Conservation (phyloP, 805 yeast species). For the Candida namnaoensis region DNA sequence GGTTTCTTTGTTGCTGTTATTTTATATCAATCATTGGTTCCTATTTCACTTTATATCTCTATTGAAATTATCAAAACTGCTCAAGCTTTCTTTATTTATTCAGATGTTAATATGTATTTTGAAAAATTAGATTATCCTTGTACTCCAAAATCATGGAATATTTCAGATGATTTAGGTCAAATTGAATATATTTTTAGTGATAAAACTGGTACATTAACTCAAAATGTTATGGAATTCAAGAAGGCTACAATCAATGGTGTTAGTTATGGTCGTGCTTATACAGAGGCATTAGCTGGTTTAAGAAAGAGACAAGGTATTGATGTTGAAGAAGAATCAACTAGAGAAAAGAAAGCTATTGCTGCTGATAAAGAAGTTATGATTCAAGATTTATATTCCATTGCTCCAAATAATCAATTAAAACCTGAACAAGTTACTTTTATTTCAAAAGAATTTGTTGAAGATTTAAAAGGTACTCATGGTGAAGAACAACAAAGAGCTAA, state of each 20-base stretch:
- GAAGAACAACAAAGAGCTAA: slow-evolving; percentile 44
- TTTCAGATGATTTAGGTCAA: slow-evolving; percentile 81
- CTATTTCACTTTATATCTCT: slow-evolving; percentile 75
- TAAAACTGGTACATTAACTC: slow-evolving; percentile 80
- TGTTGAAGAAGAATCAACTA: slow-evolving; percentile 49
- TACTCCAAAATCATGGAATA: slow-evolving; percentile 79
- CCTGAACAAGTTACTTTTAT: slow-evolving; percentile 64
- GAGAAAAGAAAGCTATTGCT: slow-evolving; percentile 44
- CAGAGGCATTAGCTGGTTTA: slow-evolving; percentile 76
- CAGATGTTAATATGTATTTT: slow-evolving; percentile 67
- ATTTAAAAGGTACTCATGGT: slow-evolving; percentile 44
- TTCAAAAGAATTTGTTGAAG: slow-evolving; percentile 58
- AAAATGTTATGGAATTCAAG: slow-evolving; percentile 79
- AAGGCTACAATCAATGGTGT: slow-evolving; percentile 70
- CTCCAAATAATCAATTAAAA: slow-evolving; percentile 29
- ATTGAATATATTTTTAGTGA: slow-evolving; percentile 80
- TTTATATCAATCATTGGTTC: slow-evolving; percentile 72
- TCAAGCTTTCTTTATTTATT: slow-evolving; percentile 73
- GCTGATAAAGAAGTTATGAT: slow-evolving; percentile 57
- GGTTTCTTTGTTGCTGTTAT: slow-evolving; percentile 71
- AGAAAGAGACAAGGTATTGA: slow-evolving; percentile 73
- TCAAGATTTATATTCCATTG: slow-evolving; percentile 27
- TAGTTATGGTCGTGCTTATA: slow-evolving; percentile 71
- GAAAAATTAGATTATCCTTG: slow-evolving; percentile 68
- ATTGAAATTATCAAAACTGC: slow-evolving; percentile 77